phyloP scores from a whole-genome alignment of 192 early-diverging fungal species.

The Podila minutissima region DNA sequence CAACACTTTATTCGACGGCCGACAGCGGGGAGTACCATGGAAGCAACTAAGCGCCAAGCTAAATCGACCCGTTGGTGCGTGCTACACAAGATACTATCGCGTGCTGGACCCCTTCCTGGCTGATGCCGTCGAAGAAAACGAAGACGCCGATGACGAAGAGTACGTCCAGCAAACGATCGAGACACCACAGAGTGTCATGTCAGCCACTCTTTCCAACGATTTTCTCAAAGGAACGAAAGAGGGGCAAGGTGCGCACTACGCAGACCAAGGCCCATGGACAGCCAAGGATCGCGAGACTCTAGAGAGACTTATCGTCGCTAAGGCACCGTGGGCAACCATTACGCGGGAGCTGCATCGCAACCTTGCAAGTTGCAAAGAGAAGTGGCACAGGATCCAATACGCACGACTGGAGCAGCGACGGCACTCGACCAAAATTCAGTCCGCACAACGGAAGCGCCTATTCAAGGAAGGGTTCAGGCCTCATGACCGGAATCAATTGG shows the following conservation, averaged over 20 bases:
- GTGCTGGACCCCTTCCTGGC: conserved; percentile 35
- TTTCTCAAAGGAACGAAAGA: neutral
- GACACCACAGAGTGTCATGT: neutral
- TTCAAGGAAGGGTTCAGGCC: conserved; percentile 31
- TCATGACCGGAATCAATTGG: conserved; percentile 15
- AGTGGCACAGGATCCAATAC: conserved; percentile 29
- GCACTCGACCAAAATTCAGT: conserved; percentile 9
- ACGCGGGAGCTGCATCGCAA: conserved; percentile 28
- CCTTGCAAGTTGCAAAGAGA: conserved; percentile 38
- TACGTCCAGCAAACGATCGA: neutral
- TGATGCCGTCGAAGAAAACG: conserved; percentile 27
- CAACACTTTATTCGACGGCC: conserved; percentile 16
- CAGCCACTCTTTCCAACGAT: neutral
- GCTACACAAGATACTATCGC: conserved; percentile 39
- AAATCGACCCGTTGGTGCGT: conserved; percentile 14
- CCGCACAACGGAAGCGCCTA: conserved; percentile 11
- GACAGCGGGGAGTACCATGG: conserved; percentile 29
- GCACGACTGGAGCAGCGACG: neutral
- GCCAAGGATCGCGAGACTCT: conserved; percentile 26
- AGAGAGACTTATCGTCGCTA: conserved; percentile 2
- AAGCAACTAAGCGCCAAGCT: conserved; percentile 3
- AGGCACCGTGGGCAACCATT: conserved; percentile 22
- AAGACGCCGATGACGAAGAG: neutral
- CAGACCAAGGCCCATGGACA: conserved; percentile 32
- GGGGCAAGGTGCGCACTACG: conserved; percentile 6